These are phyloP conservation scores for Neofusicoccum sp. DNA, from an alignment of 2,329 filamentous ascomycete species.

Conservation along the genomic window DNA sequence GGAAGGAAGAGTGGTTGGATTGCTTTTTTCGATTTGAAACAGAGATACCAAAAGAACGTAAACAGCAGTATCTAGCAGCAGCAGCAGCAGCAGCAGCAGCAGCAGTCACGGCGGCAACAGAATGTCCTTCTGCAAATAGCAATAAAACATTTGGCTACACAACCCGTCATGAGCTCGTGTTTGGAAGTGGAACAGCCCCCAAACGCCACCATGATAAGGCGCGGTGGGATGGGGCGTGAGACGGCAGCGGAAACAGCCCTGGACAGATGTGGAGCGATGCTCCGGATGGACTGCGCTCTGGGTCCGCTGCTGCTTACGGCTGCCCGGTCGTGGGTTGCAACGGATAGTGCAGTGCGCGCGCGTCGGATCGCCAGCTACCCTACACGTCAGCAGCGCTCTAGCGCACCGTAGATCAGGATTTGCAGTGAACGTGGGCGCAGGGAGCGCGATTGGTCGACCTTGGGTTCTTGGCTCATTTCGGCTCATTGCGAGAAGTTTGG, in stretches of 20 bases:
- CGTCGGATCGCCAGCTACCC: background rate
- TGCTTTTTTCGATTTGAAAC: constrained; percentile 1
- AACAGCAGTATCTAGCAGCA: background rate
- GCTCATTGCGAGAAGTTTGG: background rate
- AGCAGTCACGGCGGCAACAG: constrained; percentile 5
- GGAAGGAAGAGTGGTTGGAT: background rate
- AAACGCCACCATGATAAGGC: too few relatives aligned
- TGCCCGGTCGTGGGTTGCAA: background rate
- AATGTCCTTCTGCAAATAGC: constrained; percentile 4
- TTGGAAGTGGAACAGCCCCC: background rate
- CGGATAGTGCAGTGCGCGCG: background rate
- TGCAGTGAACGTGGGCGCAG: background rate
- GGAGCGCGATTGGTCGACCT: background rate
- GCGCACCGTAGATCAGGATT: too few relatives aligned
- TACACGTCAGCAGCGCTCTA: background rate
- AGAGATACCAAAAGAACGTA: background rate
- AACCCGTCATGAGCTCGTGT: background rate
- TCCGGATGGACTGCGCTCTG: background rate
- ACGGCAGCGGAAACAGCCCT: background rate
- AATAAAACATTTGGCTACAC: background rate
- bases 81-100: background rate
- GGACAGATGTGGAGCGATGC: background rate
- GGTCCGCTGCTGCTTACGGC: background rate
- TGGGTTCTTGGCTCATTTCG: constrained; percentile 7
- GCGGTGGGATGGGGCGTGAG: background rate